Evolutionary conservation across 768 basidiomycete genomes (phyloP).

Genomic region (Lanmaoa rubissima): DNA sequence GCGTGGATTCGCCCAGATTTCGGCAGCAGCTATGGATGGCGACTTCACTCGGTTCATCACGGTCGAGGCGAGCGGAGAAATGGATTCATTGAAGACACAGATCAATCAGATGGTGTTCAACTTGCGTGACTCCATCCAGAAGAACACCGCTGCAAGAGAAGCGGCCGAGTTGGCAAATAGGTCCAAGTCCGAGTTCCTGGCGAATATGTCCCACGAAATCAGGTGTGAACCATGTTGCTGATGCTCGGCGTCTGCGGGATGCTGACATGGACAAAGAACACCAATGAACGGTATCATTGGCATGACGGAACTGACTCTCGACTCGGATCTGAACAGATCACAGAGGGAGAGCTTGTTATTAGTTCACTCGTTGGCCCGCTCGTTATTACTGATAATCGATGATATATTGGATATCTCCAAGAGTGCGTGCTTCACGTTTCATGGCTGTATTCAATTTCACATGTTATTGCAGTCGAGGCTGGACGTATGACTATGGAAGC

Average conservation of each 20-base stretch:
- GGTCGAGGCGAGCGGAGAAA: conserved; percentile 96
- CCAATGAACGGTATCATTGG: conserved; percentile 99
- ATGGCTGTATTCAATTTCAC: conserved; percentile 1
- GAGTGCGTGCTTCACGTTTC: conserved; percentile 59
- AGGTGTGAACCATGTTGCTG: conserved; percentile 51
- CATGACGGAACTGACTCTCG: conserved; percentile 98
- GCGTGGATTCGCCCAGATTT: conserved; percentile 97
- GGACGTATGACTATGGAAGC: conserved; percentile 99
- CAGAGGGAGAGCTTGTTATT: conserved; percentile 95
- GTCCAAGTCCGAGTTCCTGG: conserved; percentile 96
- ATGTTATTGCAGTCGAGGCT: conserved; percentile 73
- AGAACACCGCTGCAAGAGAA: conserved; percentile 96
- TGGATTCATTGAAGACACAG: conserved; percentile 99
- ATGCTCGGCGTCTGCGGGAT: background rate
- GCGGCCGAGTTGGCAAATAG: conserved; percentile 98
- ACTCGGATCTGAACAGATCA: conserved; percentile 90
- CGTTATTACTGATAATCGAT: conserved; percentile 93
- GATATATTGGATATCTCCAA: conserved; percentile 99
- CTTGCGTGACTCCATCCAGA: conserved; percentile 93
- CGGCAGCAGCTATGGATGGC: conserved; percentile 97
- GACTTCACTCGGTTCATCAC: conserved; percentile 99
- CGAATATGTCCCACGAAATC: conserved; percentile 98
- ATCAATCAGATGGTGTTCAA: conserved; percentile 99
- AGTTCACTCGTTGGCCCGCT: conserved; percentile 92
- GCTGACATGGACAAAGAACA: conserved; percentile 54